phyloP scores from a whole-genome alignment of 257 asterid genomes.

The Nicotiana otophora region DNA sequence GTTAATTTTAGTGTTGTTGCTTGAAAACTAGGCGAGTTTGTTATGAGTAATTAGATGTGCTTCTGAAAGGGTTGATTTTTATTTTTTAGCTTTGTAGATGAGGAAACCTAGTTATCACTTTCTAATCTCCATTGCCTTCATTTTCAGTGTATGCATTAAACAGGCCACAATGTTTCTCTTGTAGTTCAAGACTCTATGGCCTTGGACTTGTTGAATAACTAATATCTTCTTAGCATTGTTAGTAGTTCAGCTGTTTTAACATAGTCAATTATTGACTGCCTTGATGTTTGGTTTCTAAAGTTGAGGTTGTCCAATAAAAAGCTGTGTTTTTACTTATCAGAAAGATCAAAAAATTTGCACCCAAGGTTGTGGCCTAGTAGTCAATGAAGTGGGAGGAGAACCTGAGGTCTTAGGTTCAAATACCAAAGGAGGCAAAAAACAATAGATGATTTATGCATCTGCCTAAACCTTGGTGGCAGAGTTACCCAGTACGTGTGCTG shows the following conservation, averaged over 20 bases:
- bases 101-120: constrained; percentile 2
- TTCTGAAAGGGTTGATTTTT: neutral
- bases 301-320: neutral
- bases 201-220: neutral
- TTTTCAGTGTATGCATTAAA: neutral
- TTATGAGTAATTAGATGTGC: neutral
- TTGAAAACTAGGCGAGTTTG: neutral
- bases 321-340: neutral
- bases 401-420: too few species aligned
- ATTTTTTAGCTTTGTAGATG: neutral
- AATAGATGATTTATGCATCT: too few species aligned
- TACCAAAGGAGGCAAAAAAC: too few species aligned
- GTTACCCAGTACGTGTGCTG: too few species aligned
- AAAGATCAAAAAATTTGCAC: neutral
- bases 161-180: neutral
- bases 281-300: neutral
- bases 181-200: neutral
- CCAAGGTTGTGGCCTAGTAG: too few species aligned
- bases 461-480: too few species aligned
- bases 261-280: neutral
- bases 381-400: too few species aligned
- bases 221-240: neutral
- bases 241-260: neutral
- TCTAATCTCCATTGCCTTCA: neutral
- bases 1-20: neutral